Base-by-base conservation (phyloP, 1,139 yeast genomes). In the Sugiyamaella pinicola region DNA sequence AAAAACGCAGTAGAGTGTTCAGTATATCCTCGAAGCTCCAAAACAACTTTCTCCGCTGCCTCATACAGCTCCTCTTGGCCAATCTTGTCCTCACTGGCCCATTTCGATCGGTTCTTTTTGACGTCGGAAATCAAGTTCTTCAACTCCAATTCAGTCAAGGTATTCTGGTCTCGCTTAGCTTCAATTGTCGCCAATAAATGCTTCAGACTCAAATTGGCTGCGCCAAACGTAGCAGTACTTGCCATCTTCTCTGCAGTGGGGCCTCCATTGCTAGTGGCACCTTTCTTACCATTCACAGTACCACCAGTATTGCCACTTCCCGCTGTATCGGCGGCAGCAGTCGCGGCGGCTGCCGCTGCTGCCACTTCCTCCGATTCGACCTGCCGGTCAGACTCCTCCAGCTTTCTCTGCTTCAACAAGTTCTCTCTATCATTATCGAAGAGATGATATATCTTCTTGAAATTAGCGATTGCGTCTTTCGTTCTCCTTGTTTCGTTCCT, bases 11-110 rank as follows among this genome's bases (percentile, higher is more conserved):
- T 90, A 0, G 98, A 91, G 69, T 93, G 98, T 65, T 93, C 98
- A 0, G 99, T 93, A 61, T 86, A 89, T 9, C 95, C 89, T 64
- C 99, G 78, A 40, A 95, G 74, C 64, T 95, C 99, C 58, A 84
- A 73, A 0, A 91, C 93, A 1, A 93, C 99, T 65, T 89, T 91
- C 64, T 95, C 99, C 63, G 97, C 93, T 0, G 97, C 96, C 62
- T 95, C 99, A 65, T 93, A 95, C 15, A 95, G 76, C 67, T 95
- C 99, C 67, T 95, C 99, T 69, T 95, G 99, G 3, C 99, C 99
- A 39, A 93, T 84, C 57, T 88, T 79, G 55, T 91, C 96, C 66
- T 93, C 97, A 56, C 88, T 88, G 5, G 84, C 96, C 99, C 99
- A 95, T 70, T 95, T 93, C 0, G 98, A 95, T 60, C 98, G 77